phyloP scores from a whole-genome alignment of 805 yeast species.

The Nakazawaea ishiwadae region DNA sequence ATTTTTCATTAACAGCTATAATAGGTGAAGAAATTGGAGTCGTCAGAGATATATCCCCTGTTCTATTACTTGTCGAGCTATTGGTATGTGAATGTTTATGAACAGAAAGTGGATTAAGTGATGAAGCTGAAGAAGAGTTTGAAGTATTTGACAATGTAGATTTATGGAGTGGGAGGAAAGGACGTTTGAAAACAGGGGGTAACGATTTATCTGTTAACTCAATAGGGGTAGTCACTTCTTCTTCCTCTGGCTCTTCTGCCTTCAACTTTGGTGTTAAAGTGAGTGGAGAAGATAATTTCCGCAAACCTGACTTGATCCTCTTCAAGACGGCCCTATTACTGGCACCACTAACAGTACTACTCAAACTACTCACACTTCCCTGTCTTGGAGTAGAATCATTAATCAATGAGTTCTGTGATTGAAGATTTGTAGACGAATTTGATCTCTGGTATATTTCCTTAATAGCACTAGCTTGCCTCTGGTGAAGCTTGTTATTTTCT shows the following conservation, averaged over 20 bases:
- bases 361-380: conserved; percentile 6
- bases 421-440: neutral
- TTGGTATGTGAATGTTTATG: conserved; percentile 6
- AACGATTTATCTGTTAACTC: neutral
- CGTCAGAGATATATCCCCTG: neutral
- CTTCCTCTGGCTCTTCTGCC: neutral
- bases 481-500: neutral
- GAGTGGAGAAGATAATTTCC: conserved; percentile 6
- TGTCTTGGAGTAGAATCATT: conserved; percentile 1
- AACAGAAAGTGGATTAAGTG: neutral
- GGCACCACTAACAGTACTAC: neutral
- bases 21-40: conserved; percentile 11
- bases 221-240: neutral
- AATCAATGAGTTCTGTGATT: neutral
- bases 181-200: conserved; percentile 6
- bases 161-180: conserved; percentile 4
- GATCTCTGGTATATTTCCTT: neutral
- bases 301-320: conserved; percentile 8
- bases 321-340: conserved; percentile 5
- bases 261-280: neutral
- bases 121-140: conserved; percentile 5
- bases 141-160: conserved; percentile 9
- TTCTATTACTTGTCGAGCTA: conserved; percentile 1
- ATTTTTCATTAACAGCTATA: conserved; percentile 11
- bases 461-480: neutral